Conservation (phyloP, 2,329 filamentous ascomycete genomes). For the Chrysoporthe austroafricana region DNA sequence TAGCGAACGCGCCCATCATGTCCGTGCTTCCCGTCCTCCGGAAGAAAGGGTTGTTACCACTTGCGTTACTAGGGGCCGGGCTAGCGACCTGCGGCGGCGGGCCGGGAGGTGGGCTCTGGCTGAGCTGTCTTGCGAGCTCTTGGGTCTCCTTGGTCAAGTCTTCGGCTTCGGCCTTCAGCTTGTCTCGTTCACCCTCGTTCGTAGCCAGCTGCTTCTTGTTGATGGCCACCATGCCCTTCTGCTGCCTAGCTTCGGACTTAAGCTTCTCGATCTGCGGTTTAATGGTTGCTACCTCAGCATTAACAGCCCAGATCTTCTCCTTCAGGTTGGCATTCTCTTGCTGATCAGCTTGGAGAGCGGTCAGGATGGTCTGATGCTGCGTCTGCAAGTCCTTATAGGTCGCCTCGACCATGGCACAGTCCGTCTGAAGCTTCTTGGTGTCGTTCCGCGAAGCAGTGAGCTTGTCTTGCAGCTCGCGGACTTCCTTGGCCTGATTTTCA, state of each 20-base stretch:
- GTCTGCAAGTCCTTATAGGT: slow-evolving; percentile 79
- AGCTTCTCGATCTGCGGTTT: slow-evolving; percentile 93
- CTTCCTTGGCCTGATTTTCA: slow-evolving; percentile 89
- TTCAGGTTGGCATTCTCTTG: slow-evolving; percentile 85
- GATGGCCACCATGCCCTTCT: slow-evolving; percentile 95
- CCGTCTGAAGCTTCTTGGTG: slow-evolving; percentile 80
- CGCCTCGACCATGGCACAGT: slow-evolving; percentile 82
- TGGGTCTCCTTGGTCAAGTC: slow-evolving; percentile 67
- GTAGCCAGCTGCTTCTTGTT: slow-evolving; percentile 97
- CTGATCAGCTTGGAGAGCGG: slow-evolving; percentile 81
- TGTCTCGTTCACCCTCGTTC: slow-evolving; percentile 85
- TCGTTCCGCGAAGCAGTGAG: slow-evolving; percentile 76
- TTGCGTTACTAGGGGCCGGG: slow-evolving; percentile 69
- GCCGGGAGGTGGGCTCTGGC: slow-evolving; percentile 54
- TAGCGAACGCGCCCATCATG: slow-evolving; percentile 58
- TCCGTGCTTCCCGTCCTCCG: slow-evolving; percentile 68
- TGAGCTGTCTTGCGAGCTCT: slow-evolving; percentile 58
- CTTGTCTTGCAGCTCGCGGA: slow-evolving; percentile 83
- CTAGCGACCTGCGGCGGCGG: slow-evolving; percentile 60
- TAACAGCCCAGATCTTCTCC: slow-evolving; percentile 83
- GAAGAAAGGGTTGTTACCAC: slow-evolving; percentile 95
- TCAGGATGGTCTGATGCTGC: slow-evolving; percentile 77
- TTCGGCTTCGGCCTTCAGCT: slow-evolving; percentile 78
- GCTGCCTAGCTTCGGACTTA: slow-evolving; percentile 87
- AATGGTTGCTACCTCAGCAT: slow-evolving; percentile 79